These are phyloP conservation scores for Rhodotorula sp. DNA, from an alignment of 1,284 basidiomycete species.

Conservation along the genomic window DNA sequence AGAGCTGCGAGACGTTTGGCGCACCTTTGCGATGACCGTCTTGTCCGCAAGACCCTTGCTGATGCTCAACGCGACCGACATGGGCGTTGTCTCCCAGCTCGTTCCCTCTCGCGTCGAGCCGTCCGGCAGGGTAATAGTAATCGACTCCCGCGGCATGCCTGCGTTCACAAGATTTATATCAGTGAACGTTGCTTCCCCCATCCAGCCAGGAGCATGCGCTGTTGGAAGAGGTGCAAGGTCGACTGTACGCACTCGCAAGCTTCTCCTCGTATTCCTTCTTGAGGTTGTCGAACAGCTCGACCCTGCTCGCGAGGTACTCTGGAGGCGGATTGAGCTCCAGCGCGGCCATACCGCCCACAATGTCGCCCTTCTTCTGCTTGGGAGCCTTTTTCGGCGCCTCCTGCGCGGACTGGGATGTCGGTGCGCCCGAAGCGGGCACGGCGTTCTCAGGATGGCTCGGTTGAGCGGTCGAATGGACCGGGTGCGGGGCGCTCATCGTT, in stretches of 20 bases:
- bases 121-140: constrained; percentile 82
- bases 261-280: constrained; percentile 82
- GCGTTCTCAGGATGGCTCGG: constrained; percentile 39
- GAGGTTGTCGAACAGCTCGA: constrained; percentile 85
- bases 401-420: background rate
- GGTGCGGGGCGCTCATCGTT: constrained; percentile 47
- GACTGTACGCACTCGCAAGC: constrained; percentile 62
- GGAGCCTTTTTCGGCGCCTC: constrained; percentile 21
- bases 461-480: constrained; percentile 48
- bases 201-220: background rate
- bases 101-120: constrained; percentile 77
- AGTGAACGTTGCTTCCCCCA: background rate
- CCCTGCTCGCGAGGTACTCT: constrained; percentile 81
- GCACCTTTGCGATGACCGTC: constrained; percentile 86
- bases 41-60: constrained; percentile 85
- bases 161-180: constrained; percentile 9
- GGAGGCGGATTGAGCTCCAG: constrained; percentile 75
- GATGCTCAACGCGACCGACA: constrained; percentile 84
- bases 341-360: constrained; percentile 30
- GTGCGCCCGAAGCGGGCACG: constrained; percentile 1
- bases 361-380: constrained; percentile 44
- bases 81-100: constrained; percentile 94
- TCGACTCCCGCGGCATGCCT: constrained; percentile 83
- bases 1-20: background rate
- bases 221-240: background rate